Evolutionary conservation across 2,329 filamentous ascomycete species (phyloP).

Genomic region (Hypoxylon sp.): DNA sequence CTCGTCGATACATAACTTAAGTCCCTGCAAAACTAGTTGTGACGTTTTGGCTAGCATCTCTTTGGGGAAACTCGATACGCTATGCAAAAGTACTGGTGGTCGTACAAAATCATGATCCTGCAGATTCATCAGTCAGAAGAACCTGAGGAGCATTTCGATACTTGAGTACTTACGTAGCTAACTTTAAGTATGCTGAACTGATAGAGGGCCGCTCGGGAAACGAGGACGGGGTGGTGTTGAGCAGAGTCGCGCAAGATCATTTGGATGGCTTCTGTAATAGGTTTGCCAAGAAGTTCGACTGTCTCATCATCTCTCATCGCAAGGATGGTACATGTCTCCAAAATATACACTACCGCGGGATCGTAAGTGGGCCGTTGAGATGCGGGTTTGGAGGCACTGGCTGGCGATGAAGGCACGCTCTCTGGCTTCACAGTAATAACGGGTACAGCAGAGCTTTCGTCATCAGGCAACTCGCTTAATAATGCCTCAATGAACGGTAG

Average conservation of each 20-base stretch:
- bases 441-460: slow-evolving; percentile 73
- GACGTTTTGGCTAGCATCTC: slow-evolving; percentile 81
- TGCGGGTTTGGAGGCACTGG: slow-evolving; percentile 68
- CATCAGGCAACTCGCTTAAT: slow-evolving; percentile 87
- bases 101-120: slow-evolving; percentile 92
- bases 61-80: slow-evolving; percentile 87
- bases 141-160: neutral
- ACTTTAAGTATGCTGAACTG: slow-evolving; percentile 82
- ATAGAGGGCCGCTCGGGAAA: slow-evolving; percentile 88
- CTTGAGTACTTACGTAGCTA: slow-evolving; percentile 76
- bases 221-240: slow-evolving; percentile 83
- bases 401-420: slow-evolving; percentile 70
- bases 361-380: slow-evolving; percentile 77
- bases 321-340: slow-evolving; percentile 88
- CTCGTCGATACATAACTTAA: slow-evolving; percentile 82
- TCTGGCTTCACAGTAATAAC: slow-evolving; percentile 95
- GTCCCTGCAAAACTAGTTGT: slow-evolving; percentile 79
- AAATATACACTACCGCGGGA: slow-evolving; percentile 86
- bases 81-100: slow-evolving; percentile 90
- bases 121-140: slow-evolving; percentile 43
- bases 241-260: slow-evolving; percentile 82
- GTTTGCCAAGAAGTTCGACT: slow-evolving; percentile 78
- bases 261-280: slow-evolving; percentile 83
- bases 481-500: slow-evolving; percentile 77
- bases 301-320: slow-evolving; percentile 81